These are phyloP conservation scores for Myxozyma melibiosi DNA, from an alignment of 805 yeast species.

Conservation along the genomic window DNA sequence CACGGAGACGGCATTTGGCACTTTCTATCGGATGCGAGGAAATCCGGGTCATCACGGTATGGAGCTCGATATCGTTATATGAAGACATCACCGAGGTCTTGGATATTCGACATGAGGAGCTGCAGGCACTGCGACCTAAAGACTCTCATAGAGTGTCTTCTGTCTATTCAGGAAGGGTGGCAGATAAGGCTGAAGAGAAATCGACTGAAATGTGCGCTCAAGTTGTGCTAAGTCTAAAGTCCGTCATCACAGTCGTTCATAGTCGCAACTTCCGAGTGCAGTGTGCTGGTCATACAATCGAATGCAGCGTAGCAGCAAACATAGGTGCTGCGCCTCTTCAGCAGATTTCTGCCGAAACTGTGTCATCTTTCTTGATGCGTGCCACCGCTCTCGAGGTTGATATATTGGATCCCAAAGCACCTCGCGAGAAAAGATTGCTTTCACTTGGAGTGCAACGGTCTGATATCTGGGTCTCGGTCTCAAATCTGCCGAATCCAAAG, in stretches of 20 bases:
- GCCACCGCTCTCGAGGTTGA: conserved; percentile 23
- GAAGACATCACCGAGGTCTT: conserved; percentile 10
- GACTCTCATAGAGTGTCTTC: not conserved
- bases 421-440: conserved; percentile 13
- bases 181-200: not conserved
- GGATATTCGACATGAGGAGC: not conserved
- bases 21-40: conserved; percentile 24
- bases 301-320: conserved; percentile 13
- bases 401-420: conserved; percentile 9
- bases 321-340: not conserved
- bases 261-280: conserved; percentile 17
- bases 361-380: conserved; percentile 21
- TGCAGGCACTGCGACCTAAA: not conserved
- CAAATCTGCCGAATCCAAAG: conserved; percentile 4
- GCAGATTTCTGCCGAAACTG: not conserved
- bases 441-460: conserved; percentile 13
- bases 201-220: conserved; percentile 5
- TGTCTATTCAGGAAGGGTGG: not conserved
- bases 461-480: conserved; percentile 16
- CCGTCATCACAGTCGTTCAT: conserved; percentile 8
- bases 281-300: conserved; percentile 20
- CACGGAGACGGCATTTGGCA: not conserved
- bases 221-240: conserved; percentile 11
- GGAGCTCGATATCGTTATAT: conserved; percentile 15
- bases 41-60: conserved; percentile 14